Percentiles rank a stretch among this genome's conserved stretches.
These are phyloP conservation scores for Phylloporus sp. DNA, from an alignment of 768 basidiomycete genomes.

Conservation along the genomic window DNA sequence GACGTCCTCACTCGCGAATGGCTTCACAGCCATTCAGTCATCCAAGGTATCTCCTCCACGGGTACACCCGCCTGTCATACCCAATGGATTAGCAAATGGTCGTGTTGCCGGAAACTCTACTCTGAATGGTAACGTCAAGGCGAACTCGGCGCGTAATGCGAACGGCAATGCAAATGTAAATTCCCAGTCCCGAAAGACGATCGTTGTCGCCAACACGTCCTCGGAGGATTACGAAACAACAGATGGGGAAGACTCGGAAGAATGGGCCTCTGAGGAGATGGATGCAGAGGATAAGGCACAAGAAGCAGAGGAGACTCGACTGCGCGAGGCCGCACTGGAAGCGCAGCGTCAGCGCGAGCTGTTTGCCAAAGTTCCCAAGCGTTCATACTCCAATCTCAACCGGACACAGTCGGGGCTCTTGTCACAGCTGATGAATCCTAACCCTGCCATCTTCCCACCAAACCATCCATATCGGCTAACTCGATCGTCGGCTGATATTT, in stretches of 20 bases:
- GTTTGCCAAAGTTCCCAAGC: constrained; percentile 63
- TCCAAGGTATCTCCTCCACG: constrained; percentile 8
- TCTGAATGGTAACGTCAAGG: constrained; percentile 13
- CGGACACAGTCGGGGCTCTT: constrained; percentile 56
- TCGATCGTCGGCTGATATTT: constrained; percentile 47
- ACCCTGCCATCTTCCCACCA: constrained; percentile 54
- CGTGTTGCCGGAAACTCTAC: constrained; percentile 1
- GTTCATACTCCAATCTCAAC: constrained; percentile 58
- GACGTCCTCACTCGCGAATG: constrained; percentile 6
- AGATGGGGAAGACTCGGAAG: constrained; percentile 53
- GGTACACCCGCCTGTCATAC: constrained; percentile 18
- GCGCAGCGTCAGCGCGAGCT: constrained; percentile 64
- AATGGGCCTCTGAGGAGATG: constrained; percentile 61
- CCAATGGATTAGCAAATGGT: constrained; percentile 9
- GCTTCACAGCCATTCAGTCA: constrained; percentile 7
- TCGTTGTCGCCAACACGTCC: constrained; percentile 46
- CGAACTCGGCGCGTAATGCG: constrained; percentile 9
- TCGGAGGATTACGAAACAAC: constrained; percentile 51
- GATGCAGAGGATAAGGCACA: constrained; percentile 34
- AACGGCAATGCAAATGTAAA: constrained; percentile 13
- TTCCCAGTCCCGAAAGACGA: constrained; percentile 36
- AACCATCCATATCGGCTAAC: constrained; percentile 57
- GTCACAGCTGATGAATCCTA: constrained; percentile 69
- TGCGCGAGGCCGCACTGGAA: constrained; percentile 57
- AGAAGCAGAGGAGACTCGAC: constrained; percentile 29